Evolutionary conservation across 2,329 filamentous ascomycete genomes (phyloP).

Genomic region (Botryotinia narcissicola): DNA sequence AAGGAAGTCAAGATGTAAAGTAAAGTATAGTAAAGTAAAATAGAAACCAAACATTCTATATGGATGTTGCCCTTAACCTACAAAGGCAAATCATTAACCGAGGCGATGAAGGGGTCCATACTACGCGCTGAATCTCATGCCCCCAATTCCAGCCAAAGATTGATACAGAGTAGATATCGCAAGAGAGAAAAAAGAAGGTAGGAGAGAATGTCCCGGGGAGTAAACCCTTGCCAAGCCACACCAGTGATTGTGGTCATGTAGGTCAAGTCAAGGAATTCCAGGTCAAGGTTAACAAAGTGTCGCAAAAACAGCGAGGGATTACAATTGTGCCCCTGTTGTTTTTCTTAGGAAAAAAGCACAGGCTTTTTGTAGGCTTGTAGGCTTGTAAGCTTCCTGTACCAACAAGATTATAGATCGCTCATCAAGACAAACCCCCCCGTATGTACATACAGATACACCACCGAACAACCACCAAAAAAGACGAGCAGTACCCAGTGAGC

Average conservation of each 20-base stretch:
- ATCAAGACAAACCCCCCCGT: slow-evolving; percentile 10
- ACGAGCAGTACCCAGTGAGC: slow-evolving; percentile 6
- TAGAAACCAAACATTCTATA: background rate
- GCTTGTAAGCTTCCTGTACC: slow-evolving; percentile 7
- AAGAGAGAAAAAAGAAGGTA: background rate
- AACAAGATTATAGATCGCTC: slow-evolving; percentile 20
- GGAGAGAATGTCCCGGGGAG: background rate
- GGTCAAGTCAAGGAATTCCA: slow-evolving; percentile 13
- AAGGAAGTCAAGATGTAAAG: background rate
- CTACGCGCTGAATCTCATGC: slow-evolving; percentile 22
- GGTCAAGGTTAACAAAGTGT: background rate
- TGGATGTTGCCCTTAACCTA: background rate
- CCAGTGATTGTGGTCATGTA: slow-evolving; percentile 16
- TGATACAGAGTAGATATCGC: background rate
- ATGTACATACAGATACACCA: slow-evolving; percentile 8
- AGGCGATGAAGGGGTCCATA: slow-evolving; percentile 20
- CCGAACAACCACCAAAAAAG: background rate
- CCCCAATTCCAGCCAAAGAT: slow-evolving; percentile 13
- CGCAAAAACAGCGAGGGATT: slow-evolving; percentile 14
- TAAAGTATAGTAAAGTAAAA: background rate
- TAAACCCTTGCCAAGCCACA: slow-evolving; percentile 24
- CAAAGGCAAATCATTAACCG: background rate
- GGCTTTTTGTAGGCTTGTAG: slow-evolving; percentile 15
- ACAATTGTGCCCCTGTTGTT: slow-evolving; percentile 5
- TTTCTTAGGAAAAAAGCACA: slow-evolving; percentile 3